Base-by-base conservation (phyloP, 2,329 filamentous ascomycete species). In the Cytospora schulzeri region DNA sequence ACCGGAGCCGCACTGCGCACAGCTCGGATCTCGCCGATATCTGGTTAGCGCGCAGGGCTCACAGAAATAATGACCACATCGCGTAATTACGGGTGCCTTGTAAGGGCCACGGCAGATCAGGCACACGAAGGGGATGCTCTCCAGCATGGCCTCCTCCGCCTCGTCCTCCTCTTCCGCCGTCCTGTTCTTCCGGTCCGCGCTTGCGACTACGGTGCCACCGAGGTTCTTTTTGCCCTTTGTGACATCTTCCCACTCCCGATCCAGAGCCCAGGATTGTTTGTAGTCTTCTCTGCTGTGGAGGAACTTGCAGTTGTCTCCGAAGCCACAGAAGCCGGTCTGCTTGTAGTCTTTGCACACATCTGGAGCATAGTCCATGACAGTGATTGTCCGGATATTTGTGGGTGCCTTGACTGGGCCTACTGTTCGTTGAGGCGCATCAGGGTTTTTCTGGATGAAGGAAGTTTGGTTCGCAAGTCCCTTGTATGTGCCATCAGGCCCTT, bases 61-160 rank as follows among this genome's bases (percentile, higher is more conserved):
- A 74, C 95, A 99, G 73, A 98, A 98, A 76, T 98, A 98, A 76
- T 99, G 95, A 0, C 92, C 91, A 70, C 95, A 99, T 69, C 92
- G 90, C 15, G 95, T 98, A 28, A 94, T 80, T 15, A 98, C 85
- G 0, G 95, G 94, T 64, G 86, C 83, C 71, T 87, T 90, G 77
- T 97, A 97, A 1, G 88, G 77, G 45, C 87, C 85, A 71, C 89
- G 88, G 81, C 93, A 97, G 67, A 97, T 92, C 68, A 96, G 86
- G 76, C 93, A 97, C 1, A 87, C 91, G 73, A 97, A 97, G 0
- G 93, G 93, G 26, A 97, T 96, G 71, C 88, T 90, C 73, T 93
- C 88, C 58, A 96, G 78, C 73, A 94, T 78, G 24, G 87, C 88
- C 53, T 90, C 87, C 58, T 94, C 91, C 0, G 87, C 82, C 1